These are phyloP conservation scores for Imleria badia DNA, from an alignment of 768 basidiomycete genomes.

Conservation along the genomic window DNA sequence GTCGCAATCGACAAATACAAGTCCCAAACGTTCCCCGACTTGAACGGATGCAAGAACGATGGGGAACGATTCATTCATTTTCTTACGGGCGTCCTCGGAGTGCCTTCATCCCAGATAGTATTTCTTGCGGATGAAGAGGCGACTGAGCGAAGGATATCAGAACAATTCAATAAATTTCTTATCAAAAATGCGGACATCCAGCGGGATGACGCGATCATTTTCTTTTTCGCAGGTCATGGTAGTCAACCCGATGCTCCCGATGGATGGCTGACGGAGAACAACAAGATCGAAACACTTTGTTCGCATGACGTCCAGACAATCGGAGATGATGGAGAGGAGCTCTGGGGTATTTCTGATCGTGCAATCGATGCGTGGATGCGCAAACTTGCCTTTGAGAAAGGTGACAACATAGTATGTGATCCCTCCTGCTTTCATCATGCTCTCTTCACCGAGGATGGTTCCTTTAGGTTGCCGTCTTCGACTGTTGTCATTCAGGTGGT, in stretches of 20 bases:
- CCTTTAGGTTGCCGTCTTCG: conserved; percentile 16
- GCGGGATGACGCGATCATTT: conserved; percentile 17
- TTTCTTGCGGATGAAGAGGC: conserved; percentile 18
- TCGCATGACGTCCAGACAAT: conserved; percentile 7
- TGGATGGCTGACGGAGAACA: conserved; percentile 18
- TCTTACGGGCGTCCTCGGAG: conserved; percentile 12
- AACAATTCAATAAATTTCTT: conserved; percentile 9
- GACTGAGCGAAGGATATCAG: conserved; percentile 6
- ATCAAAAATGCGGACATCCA: conserved; percentile 5
- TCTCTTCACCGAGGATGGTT: not conserved
- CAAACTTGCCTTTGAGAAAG: conserved; percentile 14
- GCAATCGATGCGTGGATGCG: conserved; percentile 15
- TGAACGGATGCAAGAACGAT: conserved; percentile 21
- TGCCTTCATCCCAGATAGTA: conserved; percentile 9
- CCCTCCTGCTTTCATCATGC: not conserved
- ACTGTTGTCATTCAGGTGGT: conserved; percentile 24
- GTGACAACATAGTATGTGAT: conserved; percentile 18
- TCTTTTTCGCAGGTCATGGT: conserved; percentile 23
- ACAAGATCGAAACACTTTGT: conserved; percentile 17
- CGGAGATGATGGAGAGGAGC: not conserved
- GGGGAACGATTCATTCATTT: conserved; percentile 12
- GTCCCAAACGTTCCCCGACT: rapidly evolving
- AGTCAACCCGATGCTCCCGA: conserved; percentile 4
- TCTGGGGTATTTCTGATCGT: conserved; percentile 17
- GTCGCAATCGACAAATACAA: conserved; percentile 16